Evolutionary conservation across 768 basidiomycete genomes (phyloP).

Genomic region (Termitomyces sp.): DNA sequence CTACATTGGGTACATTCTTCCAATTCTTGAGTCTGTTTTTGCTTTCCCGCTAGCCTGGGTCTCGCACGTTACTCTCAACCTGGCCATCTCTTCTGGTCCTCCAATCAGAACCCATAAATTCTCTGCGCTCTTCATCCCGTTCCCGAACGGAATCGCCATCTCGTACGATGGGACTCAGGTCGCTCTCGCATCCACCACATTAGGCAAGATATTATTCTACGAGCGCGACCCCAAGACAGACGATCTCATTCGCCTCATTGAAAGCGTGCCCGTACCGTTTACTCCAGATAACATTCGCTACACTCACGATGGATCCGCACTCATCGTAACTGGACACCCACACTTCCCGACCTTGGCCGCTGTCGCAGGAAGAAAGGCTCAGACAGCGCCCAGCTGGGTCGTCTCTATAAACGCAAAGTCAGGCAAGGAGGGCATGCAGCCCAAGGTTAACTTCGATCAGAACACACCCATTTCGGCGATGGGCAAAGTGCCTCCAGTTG

Average conservation of each 20-base stretch:
- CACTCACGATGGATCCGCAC: slow-evolving; percentile 38
- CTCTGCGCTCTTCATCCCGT: slow-evolving; percentile 50
- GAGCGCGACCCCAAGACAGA: slow-evolving; percentile 45
- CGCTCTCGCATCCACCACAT: slow-evolving; percentile 57
- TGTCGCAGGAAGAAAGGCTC: slow-evolving; percentile 44
- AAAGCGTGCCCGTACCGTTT: slow-evolving; percentile 53
- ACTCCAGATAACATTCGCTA: slow-evolving; percentile 61
- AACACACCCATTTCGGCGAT: slow-evolving; percentile 49
- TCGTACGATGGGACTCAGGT: slow-evolving; percentile 48
- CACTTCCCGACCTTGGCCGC: slow-evolving; percentile 52
- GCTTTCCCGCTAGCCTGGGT: slow-evolving; percentile 61
- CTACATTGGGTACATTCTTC: slow-evolving; percentile 46
- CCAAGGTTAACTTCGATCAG: slow-evolving; percentile 32
- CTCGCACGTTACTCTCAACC: slow-evolving; percentile 48
- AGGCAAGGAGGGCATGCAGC: slow-evolving; percentile 7
- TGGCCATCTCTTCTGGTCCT: slow-evolving; percentile 18
- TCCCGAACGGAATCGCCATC: slow-evolving; percentile 69
- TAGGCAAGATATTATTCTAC: slow-evolving; percentile 51
- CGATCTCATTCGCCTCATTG: slow-evolving; percentile 33
- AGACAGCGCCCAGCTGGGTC: slow-evolving; percentile 58
- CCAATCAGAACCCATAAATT: slow-evolving; percentile 36
- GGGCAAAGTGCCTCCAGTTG: slow-evolving; percentile 34
- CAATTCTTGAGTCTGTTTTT: slow-evolving; percentile 54
- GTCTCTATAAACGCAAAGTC: slow-evolving; percentile 37
- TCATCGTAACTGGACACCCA: slow-evolving; percentile 68